Base-by-base conservation (phyloP, 306 rosid species). In the Vigna mungo region DNA sequence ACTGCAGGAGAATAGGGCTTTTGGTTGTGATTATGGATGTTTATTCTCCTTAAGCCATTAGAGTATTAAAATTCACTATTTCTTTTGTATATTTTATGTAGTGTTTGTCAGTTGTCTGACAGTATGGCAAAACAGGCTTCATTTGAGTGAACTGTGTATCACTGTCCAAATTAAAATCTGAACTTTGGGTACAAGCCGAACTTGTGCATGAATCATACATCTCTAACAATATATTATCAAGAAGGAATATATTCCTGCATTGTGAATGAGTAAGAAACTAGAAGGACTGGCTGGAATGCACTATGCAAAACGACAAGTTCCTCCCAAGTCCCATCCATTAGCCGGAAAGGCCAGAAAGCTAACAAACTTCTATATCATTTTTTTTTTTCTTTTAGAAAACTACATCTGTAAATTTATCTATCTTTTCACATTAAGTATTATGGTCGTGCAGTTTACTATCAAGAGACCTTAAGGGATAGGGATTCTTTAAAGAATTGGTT, bases 1-100 rank as follows among this genome's bases (percentile, higher is more conserved):
- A 52, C 46, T 58, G 18, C 37, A 4, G 64, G 27, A 34, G 54
- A 36, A 55, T 56, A 47, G 36, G 20, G 68, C 21, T 20, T 54
- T 7, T 4, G 12, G 15, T 80, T 20, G 48, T 52, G 66, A 21
- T 63, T 52, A 34, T 34, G 1, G 39, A 58, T 59, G 54, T 46
- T 51, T 78, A 30, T 71, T 53, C 52, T 66, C 67, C 79, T 55
- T 25, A 64, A 62, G 49, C 53, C 52, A 65, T 37, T 44, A 48
- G 62, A 25, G 30, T 48, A 27, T 55, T 52, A 58, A 44, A 78
- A 67, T 47, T 9, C 43, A 23, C 79, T 14, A 34, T 34, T 6
- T 52, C 17, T 7, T n/a, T 60, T 34, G 39, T 34, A 32, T 62
- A 16, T n/a, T 60, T 47, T 16, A 47, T 62, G n/a, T 39, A 2